A percentile compares a stretch with the other conserved stretches of the same genome.
Evolutionary conservation across 306 rosid species (phyloP).

Genomic region (Cucumis cinereus): DNA sequence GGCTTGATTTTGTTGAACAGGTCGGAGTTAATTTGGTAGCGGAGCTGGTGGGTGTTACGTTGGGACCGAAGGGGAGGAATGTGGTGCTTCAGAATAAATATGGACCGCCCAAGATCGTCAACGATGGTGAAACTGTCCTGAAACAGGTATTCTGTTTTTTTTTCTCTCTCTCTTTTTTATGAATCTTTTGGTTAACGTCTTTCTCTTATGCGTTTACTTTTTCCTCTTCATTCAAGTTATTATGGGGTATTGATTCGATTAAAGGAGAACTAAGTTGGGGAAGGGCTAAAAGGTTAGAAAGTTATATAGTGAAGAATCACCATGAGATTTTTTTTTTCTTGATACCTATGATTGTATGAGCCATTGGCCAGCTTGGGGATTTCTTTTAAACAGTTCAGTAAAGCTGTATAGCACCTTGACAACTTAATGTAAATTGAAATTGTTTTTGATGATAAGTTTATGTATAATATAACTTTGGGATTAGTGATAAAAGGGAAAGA

Average conservation of each 20-base stretch:
- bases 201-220: not conserved
- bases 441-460: not conserved
- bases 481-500: not conserved
- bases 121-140: slow-evolving; percentile 91
- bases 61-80: slow-evolving; percentile 93
- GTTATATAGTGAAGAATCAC: not conserved
- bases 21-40: slow-evolving; percentile 83
- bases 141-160: slow-evolving; percentile 40
- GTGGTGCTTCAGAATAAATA: slow-evolving; percentile 76
- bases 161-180: not conserved
- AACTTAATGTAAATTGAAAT: not conserved
- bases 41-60: slow-evolving; percentile 73
- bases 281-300: not conserved
- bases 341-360: no score
- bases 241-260: not conserved
- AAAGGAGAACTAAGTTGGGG: not conserved
- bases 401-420: not conserved
- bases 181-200: not conserved
- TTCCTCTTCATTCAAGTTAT: not conserved
- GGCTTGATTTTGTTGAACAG: slow-evolving; percentile 28
- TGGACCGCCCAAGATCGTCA: slow-evolving; percentile 90
- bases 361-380: no score
- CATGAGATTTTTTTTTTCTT: no score
- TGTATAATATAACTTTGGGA: not conserved
- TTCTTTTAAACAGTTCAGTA: no score